A percentile compares a stretch with the other conserved stretches of the same genome.
Conservation (phyloP, 2,329 filamentous ascomycete species). For the Nemania serpens region DNA sequence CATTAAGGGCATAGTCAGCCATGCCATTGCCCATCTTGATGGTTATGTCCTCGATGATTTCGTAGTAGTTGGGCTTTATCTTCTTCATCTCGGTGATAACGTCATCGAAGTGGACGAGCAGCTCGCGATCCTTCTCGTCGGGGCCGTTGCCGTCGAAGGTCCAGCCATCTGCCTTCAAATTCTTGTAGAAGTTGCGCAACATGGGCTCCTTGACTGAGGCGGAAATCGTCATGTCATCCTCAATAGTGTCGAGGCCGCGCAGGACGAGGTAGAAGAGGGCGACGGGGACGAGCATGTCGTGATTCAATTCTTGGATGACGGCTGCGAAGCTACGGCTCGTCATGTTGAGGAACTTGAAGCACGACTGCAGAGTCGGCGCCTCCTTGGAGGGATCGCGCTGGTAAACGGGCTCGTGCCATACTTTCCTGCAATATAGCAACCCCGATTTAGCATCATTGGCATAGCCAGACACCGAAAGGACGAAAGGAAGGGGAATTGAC, state of each 20-base stretch:
- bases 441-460: background rate
- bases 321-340: constrained; percentile 92
- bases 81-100: constrained; percentile 86
- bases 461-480: too few relatives aligned
- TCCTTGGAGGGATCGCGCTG: constrained; percentile 78
- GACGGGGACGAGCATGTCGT: constrained; percentile 87
- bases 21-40: constrained; percentile 97
- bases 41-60: constrained; percentile 91
- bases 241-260: constrained; percentile 94
- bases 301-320: constrained; percentile 95
- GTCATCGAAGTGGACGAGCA: constrained; percentile 89
- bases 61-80: constrained; percentile 81
- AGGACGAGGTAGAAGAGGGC: constrained; percentile 92
- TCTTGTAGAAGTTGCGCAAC: constrained; percentile 78
- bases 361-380: constrained; percentile 72
- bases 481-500: constrained; percentile 24
- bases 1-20: constrained; percentile 91
- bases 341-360: constrained; percentile 82
- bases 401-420: constrained; percentile 96
- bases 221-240: constrained; percentile 95
- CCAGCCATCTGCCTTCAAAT: constrained; percentile 86
- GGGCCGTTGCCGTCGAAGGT: constrained; percentile 84
- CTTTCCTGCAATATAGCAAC: constrained; percentile 66
- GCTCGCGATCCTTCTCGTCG: constrained; percentile 90
- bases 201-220: constrained; percentile 83